Conservation (phyloP, 2,329 filamentous ascomycete species). For the Aspergillus texensis region DNA sequence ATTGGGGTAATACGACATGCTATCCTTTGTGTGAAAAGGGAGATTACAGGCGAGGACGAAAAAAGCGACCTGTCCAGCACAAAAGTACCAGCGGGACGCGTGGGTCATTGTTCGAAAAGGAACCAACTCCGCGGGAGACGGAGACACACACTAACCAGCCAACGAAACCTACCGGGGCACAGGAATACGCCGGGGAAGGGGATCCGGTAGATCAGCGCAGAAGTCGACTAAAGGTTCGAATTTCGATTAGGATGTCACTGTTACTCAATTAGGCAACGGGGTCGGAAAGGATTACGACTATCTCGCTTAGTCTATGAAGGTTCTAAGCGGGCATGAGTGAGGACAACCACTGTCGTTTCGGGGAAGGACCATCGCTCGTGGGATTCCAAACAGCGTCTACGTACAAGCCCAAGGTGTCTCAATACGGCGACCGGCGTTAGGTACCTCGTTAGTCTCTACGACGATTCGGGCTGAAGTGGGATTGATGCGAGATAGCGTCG, state of each 20-base stretch:
- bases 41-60: background rate
- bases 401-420: background rate
- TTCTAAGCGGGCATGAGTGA: background rate
- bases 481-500: background rate
- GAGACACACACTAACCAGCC: slow-evolving; percentile 14
- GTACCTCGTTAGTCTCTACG: background rate
- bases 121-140: slow-evolving; percentile 13
- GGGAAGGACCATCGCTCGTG: background rate
- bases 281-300: slow-evolving; percentile 4
- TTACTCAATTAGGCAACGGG: slow-evolving; percentile 11
- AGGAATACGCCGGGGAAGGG: slow-evolving; percentile 20
- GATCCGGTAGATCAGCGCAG: slow-evolving; percentile 26
- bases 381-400: background rate
- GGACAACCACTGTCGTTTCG: background rate
- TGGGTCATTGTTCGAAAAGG: slow-evolving; percentile 5
- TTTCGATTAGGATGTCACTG: slow-evolving; percentile 13
- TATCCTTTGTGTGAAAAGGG: background rate
- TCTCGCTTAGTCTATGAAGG: background rate
- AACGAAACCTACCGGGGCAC: slow-evolving; percentile 14
- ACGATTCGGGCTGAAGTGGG: background rate
- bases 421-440: background rate
- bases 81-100: slow-evolving; percentile 22
- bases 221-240: slow-evolving; percentile 17
- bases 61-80: slow-evolving; percentile 22
- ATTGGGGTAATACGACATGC: background rate